Evolutionary conservation across 805 yeast species (phyloP).

Genomic region (Pichia scutulata): DNA sequence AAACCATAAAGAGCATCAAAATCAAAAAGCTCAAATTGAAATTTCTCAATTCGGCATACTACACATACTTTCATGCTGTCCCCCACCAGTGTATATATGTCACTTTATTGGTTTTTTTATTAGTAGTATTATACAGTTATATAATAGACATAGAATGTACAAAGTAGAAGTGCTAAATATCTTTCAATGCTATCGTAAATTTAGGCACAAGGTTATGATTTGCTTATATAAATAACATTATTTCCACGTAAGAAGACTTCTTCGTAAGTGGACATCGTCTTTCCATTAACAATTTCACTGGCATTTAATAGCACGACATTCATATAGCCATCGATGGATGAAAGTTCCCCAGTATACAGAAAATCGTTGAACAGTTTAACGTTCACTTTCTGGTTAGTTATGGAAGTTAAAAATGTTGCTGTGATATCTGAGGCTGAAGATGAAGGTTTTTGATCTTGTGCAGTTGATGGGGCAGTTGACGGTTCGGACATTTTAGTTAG

Average conservation of each 20-base stretch:
- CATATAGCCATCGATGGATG: conserved; percentile 95
- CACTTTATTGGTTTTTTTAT: neutral
- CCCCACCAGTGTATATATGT: too few species aligned
- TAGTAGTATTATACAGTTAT: neutral
- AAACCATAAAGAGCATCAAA: too few species aligned
- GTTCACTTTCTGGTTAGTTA: conserved; percentile 70
- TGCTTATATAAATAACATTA: conserved; percentile 50
- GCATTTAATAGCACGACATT: conserved; percentile 81
- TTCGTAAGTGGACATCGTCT: conserved; percentile 46
- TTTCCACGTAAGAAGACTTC: conserved; percentile 86
- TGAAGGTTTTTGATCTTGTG: neutral
- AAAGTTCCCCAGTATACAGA: conserved; percentile 57
- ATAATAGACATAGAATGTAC: neutral
- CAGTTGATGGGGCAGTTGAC: neutral
- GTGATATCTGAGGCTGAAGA: conserved; percentile 7
- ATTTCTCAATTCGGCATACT: too few species aligned
- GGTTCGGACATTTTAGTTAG: neutral
- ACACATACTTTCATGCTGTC: too few species aligned
- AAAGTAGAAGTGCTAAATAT: neutral
- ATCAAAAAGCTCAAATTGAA: too few species aligned
- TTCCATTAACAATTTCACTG: conserved; percentile 51
- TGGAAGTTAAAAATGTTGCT: conserved; percentile 56
- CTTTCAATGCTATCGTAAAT: neutral
- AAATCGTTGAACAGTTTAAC: conserved; percentile 86
- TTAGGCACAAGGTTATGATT: neutral